Evolutionary conservation across 495 filamentous ascomycete genomes (phyloP).

Genomic region (Neurospora tetrasperma): DNA sequence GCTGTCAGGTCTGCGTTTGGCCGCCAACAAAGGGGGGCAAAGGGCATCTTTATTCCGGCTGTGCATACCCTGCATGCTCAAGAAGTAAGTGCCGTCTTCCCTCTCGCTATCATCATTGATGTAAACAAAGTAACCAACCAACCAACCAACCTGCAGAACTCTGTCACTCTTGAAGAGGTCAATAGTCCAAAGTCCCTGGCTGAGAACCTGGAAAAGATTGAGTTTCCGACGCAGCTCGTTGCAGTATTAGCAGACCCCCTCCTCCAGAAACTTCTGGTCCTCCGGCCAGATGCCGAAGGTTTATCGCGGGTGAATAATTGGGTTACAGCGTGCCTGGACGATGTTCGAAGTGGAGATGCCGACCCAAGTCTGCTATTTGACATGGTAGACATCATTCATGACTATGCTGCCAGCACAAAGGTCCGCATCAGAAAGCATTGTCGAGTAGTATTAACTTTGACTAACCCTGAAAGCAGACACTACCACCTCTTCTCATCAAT

Average conservation of each 20-base stretch:
- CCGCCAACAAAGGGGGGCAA: constrained; percentile 34
- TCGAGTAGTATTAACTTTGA: neutral
- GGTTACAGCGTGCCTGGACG: constrained; percentile 50
- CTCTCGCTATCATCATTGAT: constrained; percentile 4
- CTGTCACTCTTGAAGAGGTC: constrained; percentile 69
- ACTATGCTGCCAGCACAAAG: constrained; percentile 54
- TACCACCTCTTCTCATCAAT: constrained; percentile 48
- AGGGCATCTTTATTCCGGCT: constrained; percentile 45
- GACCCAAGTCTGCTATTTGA: constrained; percentile 40
- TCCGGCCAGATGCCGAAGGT: constrained; percentile 50
- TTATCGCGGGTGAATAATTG: constrained; percentile 54
- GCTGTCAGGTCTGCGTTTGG: constrained; percentile 37
- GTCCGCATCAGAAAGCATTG: constrained; percentile 27
- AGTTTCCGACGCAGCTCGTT: constrained; percentile 70
- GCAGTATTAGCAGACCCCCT: constrained; percentile 66
- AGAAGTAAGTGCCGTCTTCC: constrained; percentile 36
- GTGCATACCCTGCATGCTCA: constrained; percentile 65
- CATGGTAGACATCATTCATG: constrained; percentile 46
- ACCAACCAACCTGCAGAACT: constrained; percentile 29
- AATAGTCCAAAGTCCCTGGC: constrained; percentile 64
- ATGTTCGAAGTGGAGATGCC: constrained; percentile 44
- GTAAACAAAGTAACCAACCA: neutral
- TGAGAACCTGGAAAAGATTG: constrained; percentile 65
- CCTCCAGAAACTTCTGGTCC: constrained; percentile 62
- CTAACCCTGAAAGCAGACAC: constrained; percentile 32